Conservation (phyloP, 805 yeast genomes). For the Starmerella asiatica region DNA sequence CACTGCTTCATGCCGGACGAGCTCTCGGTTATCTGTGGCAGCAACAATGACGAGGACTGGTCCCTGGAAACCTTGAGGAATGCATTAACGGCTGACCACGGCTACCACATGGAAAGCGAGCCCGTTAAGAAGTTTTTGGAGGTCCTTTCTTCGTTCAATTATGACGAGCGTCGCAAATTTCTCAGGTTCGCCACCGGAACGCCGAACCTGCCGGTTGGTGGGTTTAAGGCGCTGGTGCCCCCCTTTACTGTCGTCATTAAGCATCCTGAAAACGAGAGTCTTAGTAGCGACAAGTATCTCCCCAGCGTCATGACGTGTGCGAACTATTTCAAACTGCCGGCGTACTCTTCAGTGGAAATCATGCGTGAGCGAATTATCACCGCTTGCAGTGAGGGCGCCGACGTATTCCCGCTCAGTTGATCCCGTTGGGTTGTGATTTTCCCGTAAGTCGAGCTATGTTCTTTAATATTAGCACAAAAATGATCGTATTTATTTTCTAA, state of each 20-base stretch:
- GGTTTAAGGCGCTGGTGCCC: slow-evolving; percentile 71
- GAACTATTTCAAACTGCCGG: slow-evolving; percentile 79
- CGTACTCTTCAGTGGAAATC: slow-evolving; percentile 50
- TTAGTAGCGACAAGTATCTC: slow-evolving; percentile 59
- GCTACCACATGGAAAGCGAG: slow-evolving; percentile 58
- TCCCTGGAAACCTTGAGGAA: slow-evolving; percentile 36
- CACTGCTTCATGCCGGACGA: slow-evolving; percentile 63
- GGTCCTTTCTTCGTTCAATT: slow-evolving; percentile 43
- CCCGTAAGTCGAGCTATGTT: too few relatives aligned
- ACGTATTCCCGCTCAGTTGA: slow-evolving; percentile 67
- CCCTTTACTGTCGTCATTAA: slow-evolving; percentile 77
- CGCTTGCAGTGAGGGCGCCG: slow-evolving; percentile 81
- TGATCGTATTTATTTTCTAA: too few relatives aligned
- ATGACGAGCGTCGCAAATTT: slow-evolving; percentile 52
- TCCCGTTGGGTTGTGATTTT: too few relatives aligned
- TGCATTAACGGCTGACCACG: slow-evolving; percentile 75
- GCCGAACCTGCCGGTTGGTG: slow-evolving; percentile 87
- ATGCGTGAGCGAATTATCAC: slow-evolving; percentile 46
- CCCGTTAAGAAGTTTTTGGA: slow-evolving; percentile 49
- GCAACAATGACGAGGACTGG: slow-evolving; percentile 68
- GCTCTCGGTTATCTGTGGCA: slow-evolving; percentile 48
- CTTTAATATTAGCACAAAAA: neutral
- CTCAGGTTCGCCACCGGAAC: slow-evolving; percentile 85
- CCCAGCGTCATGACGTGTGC: slow-evolving; percentile 99
- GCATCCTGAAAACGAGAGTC: slow-evolving; percentile 44